These are phyloP conservation scores for Apiospora saccharicola DNA, from an alignment of 2,329 filamentous ascomycete species.

Conservation along the genomic window DNA sequence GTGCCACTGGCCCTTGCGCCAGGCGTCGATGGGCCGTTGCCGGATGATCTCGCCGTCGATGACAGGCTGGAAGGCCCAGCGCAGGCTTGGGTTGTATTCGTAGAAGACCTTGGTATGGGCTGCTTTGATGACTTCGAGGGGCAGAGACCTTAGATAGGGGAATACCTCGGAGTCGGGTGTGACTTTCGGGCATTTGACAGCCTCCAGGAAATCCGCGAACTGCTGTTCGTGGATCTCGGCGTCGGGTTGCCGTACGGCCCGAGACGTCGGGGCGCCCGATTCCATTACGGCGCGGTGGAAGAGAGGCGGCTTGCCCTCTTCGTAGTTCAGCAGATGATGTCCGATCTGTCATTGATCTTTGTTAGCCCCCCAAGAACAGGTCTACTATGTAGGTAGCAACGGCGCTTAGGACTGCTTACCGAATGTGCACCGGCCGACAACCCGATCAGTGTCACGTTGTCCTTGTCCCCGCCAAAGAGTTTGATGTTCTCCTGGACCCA, in stretches of 20 bases:
- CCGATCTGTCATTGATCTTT: constrained; percentile 53
- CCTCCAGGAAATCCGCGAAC: constrained; percentile 54
- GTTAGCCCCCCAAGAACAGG: neutral
- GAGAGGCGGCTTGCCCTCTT: constrained; percentile 45
- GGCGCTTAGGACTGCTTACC: constrained; percentile 46
- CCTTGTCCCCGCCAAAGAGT: constrained; percentile 59
- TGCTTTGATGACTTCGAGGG: constrained; percentile 37
- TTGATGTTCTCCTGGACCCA: constrained; percentile 64
- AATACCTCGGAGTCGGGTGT: constrained; percentile 55
- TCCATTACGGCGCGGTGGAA: constrained; percentile 49
- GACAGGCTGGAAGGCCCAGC: constrained; percentile 63
- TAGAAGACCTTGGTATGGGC: constrained; percentile 46
- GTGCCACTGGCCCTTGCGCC: constrained; percentile 39
- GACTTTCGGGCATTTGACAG: constrained; percentile 51
- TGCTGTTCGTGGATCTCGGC: constrained; percentile 59
- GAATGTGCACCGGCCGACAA: constrained; percentile 60
- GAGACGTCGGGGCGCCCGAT: constrained; percentile 48
- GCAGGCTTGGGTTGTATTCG: constrained; percentile 44
- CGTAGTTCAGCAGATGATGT: constrained; percentile 57
- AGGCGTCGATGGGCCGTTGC: constrained; percentile 37
- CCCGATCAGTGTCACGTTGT: constrained; percentile 58
- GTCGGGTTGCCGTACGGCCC: constrained; percentile 48
- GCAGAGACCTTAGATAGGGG: constrained; percentile 49
- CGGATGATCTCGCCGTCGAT: constrained; percentile 47
- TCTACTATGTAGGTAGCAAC: too few relatives aligned